Evolutionary conservation across 352 stramenopile genomes (phyloP).

Genomic region (Pilasporangium apinafurcum): DNA sequence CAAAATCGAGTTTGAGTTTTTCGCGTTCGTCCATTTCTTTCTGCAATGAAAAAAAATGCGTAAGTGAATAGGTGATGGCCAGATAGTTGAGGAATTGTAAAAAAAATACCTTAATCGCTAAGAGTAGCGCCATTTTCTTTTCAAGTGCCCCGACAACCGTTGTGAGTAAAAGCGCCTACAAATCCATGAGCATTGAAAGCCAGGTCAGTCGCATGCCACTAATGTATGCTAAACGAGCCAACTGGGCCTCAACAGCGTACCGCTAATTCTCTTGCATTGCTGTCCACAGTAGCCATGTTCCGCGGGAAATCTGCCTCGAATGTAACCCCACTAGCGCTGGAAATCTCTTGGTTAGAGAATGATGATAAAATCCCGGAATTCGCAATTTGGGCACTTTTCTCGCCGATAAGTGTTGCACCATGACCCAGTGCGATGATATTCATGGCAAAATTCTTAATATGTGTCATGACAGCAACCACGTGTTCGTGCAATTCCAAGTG

Average conservation of each 20-base stretch:
- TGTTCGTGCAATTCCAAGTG: constrained; percentile 23
- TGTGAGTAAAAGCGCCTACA: constrained; percentile 22
- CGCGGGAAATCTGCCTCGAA: constrained; percentile 15
- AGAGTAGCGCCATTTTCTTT: constrained; percentile 30
- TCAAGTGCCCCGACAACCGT: constrained; percentile 20
- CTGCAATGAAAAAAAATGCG: constrained; percentile 5
- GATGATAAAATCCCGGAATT: constrained; percentile 2
- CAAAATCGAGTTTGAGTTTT: constrained; percentile 24
- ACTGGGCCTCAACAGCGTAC: constrained; percentile 4
- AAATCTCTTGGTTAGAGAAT: neutral
- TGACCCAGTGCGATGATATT: constrained; percentile 30
- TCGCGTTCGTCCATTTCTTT: constrained; percentile 20
- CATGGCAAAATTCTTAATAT: constrained; percentile 36
- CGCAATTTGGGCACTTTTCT: constrained; percentile 15
- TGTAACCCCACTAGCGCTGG: neutral
- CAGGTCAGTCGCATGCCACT: no score
- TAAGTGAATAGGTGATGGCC: no score
- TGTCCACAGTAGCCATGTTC: constrained; percentile 10
- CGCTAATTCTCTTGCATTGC: constrained; percentile 1
- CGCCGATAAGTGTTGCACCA: constrained; percentile 17
- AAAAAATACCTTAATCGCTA: constrained; percentile 13
- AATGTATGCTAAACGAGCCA: no score
- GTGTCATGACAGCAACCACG: constrained; percentile 14
- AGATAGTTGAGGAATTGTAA: no score
- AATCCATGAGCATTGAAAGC: neutral